Percentiles rank a stretch among this genome's conserved stretches.
phyloP scores from a whole-genome alignment of 2,329 filamentous ascomycete genomes.

The Aureobasidium melanogenum region DNA sequence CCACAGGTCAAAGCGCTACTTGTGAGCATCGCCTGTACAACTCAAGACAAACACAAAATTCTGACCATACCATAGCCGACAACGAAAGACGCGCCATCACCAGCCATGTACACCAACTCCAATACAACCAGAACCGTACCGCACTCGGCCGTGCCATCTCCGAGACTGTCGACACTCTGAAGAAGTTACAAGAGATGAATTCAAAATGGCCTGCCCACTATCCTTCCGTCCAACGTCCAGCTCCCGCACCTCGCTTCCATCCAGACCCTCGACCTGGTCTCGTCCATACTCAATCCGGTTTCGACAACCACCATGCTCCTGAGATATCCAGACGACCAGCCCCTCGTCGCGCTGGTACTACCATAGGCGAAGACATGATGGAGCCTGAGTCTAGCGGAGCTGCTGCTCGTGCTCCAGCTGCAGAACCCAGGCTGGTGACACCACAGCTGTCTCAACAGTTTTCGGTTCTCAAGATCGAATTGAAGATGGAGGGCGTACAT shows the following conservation, averaged over 20 bases:
- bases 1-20: not conserved
- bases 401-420: slow-evolving; percentile 52
- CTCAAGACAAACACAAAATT: not conserved
- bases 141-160: slow-evolving; percentile 82
- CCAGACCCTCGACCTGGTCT: slow-evolving; percentile 53
- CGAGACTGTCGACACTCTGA: slow-evolving; percentile 73
- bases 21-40: not conserved
- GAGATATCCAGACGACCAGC: slow-evolving; percentile 40
- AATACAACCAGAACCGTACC: slow-evolving; percentile 87
- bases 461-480: slow-evolving; percentile 85
- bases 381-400: slow-evolving; percentile 60
- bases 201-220: slow-evolving; percentile 90
- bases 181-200: slow-evolving; percentile 81
- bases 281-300: slow-evolving; percentile 53
- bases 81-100: slow-evolving; percentile 61
- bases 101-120: slow-evolving; percentile 82
- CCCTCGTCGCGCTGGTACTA: slow-evolving; percentile 62
- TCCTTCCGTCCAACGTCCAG: slow-evolving; percentile 65
- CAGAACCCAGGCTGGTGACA: slow-evolving; percentile 76
- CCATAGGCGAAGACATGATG: slow-evolving; percentile 49
- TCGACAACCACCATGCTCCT: slow-evolving; percentile 39
- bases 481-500: slow-evolving; percentile 78
- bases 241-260: slow-evolving; percentile 32
- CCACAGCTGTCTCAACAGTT: slow-evolving; percentile 94
- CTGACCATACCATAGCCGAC: slow-evolving; percentile 36